These are phyloP conservation scores for Torulaspora franciscae DNA, from an alignment of 805 yeast species.

Conservation along the genomic window DNA sequence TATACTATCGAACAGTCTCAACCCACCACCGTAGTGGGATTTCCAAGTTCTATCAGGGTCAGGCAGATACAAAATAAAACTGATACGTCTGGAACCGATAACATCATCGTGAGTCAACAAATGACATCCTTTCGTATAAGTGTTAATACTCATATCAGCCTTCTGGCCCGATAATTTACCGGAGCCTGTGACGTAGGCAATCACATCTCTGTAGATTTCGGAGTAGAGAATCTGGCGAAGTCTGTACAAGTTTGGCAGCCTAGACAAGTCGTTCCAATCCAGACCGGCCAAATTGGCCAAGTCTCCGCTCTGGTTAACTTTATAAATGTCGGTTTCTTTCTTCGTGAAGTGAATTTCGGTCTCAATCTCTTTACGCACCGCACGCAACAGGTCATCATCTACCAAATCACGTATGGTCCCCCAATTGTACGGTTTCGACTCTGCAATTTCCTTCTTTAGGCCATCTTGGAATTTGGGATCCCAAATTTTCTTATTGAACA, in stretches of 20 bases:
- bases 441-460: conserved; percentile 43
- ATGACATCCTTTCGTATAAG: conserved; percentile 91
- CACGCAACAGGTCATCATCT: conserved; percentile 68
- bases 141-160: conserved; percentile 88
- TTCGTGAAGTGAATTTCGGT: conserved; percentile 81
- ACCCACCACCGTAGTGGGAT: conserved; percentile 87
- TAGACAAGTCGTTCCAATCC: conserved; percentile 63
- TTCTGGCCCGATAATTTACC: conserved; percentile 87
- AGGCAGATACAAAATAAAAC: conserved; percentile 87
- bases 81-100: conserved; percentile 88
- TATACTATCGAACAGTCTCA: conserved; percentile 79
- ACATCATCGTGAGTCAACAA: conserved; percentile 95
- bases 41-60: conserved; percentile 90
- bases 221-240: conserved; percentile 86
- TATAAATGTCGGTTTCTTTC: conserved; percentile 96
- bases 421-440: conserved; percentile 81
- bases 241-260: conserved; percentile 70
- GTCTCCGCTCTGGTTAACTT: conserved; percentile 85
- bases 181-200: conserved; percentile 73
- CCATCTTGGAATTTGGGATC: conserved; percentile 36
- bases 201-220: conserved; percentile 71
- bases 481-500: conserved; percentile 50
- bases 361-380: conserved; percentile 80
- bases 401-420: conserved; percentile 73
- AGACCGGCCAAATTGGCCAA: conserved; percentile 87